Base-by-base conservation (phyloP, 2,329 filamentous ascomycete species). In the Colletotrichum agaves region DNA sequence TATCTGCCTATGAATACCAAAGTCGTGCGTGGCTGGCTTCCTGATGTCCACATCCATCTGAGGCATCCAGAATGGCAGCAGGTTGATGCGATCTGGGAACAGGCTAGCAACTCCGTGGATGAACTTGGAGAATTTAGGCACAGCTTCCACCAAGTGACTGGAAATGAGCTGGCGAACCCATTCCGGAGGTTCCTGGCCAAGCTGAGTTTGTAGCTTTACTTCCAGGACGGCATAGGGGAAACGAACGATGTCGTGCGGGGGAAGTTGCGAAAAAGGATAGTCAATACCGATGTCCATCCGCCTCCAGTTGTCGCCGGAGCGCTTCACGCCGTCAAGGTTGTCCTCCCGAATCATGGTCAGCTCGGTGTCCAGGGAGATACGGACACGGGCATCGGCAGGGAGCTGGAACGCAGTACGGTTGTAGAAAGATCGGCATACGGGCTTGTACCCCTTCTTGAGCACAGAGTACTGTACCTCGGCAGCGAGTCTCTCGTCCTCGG, bases 101-200 rank as follows among this genome's bases (percentile, higher is more conserved):
- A 99, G 82, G 11, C 89, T 92, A 10, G 95, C 95, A 2, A 91
- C 94, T 67, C 96, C 96, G 78, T 99, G 96, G 66, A 99, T 98
- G 78, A 98, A 99, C 81, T 99, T 99, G 75, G 94, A 98, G 80
- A 98, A 99, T 77, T 99, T 99, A 70, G 96, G 96, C 2, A 99
- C 94, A n/a, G 96, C 94, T 81, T 99, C 96, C 2, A 99, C 96
- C 15, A 99, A 86, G 81, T 99, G 96, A 70, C 94, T 97, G 12
- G 93, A 87, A 49, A 94, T 97, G 58, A 99, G 86, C 76, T 98
- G 93, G 21, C 94, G 91, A 73, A 99, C 95, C 96, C 96, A 99
- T 76, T 97, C 92, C 0, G 96, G 96, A 13, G 96, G 93, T 76
- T 98, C 94, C 78, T 98, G 94, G 43, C 96, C 96, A 63, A 92